A percentile compares a stretch with the other conserved stretches of the same genome.
phyloP scores from a whole-genome alignment of 164 flowering plant genomes.

The Magnolia changhungtana region DNA sequence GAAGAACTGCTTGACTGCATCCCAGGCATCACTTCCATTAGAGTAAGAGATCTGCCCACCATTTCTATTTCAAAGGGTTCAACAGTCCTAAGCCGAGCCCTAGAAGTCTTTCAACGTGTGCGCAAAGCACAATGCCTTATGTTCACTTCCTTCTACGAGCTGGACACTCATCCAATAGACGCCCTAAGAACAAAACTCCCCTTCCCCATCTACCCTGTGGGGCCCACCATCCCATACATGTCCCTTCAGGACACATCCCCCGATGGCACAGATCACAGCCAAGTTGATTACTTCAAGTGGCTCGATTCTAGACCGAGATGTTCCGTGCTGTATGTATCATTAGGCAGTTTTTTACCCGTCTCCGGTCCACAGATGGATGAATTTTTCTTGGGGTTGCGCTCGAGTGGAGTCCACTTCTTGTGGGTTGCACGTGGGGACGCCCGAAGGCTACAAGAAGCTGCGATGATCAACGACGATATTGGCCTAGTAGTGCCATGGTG shows the following conservation, averaged over 20 bases:
- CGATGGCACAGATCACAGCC: neutral
- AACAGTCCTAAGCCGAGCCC: neutral
- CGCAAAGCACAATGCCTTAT: slow-evolving; percentile 45
- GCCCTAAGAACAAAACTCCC: slow-evolving; percentile 25
- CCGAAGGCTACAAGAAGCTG: slow-evolving; percentile 7
- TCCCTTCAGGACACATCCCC: neutral
- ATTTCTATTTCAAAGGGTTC: slow-evolving; percentile 4
- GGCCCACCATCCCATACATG: slow-evolving; percentile 44
- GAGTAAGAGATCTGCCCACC: slow-evolving; percentile 43
- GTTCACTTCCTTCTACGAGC: slow-evolving; percentile 40
- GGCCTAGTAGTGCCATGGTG: slow-evolving; percentile 67
- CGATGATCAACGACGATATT: slow-evolving; percentile 16
- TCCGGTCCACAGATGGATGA: slow-evolving; percentile 40
- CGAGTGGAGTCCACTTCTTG: slow-evolving; percentile 33
- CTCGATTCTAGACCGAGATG: slow-evolving; percentile 34
- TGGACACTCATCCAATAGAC: slow-evolving; percentile 38
- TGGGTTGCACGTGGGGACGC: slow-evolving; percentile 47
- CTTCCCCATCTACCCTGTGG: slow-evolving; percentile 38
- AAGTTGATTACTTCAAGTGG: slow-evolving; percentile 30
- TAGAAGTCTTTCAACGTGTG: slow-evolving; percentile 12
- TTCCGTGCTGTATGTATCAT: slow-evolving; percentile 43
- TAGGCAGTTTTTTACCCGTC: slow-evolving; percentile 39
- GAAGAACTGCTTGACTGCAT: slow-evolving; percentile 41
- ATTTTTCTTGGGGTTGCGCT: slow-evolving; percentile 21
- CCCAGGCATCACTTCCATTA: slow-evolving; percentile 43